These are phyloP conservation scores for Capsicum chinense DNA, from an alignment of 257 asterid species.

Conservation along the genomic window DNA sequence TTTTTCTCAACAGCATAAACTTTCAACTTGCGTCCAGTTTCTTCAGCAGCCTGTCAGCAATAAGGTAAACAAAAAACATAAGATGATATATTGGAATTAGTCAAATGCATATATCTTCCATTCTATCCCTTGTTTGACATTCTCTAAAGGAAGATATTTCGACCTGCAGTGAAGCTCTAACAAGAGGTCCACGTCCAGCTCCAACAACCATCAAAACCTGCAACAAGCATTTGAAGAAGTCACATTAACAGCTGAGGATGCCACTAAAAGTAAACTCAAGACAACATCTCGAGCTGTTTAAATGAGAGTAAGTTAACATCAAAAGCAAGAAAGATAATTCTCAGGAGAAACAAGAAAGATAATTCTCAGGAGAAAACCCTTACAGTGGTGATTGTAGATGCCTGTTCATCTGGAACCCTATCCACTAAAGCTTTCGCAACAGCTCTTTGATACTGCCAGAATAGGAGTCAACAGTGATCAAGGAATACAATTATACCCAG, in stretches of 20 bases:
- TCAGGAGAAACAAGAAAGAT: not conserved
- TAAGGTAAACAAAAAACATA: conserved; percentile 19
- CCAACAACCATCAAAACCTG: conserved; percentile 99
- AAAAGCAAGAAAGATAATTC: not conserved
- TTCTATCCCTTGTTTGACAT: conserved; percentile 21
- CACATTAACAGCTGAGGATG: conserved; percentile 19
- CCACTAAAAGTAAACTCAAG: conserved; percentile 19
- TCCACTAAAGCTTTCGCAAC: conserved; percentile 92
- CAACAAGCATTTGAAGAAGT: conserved; percentile 33
- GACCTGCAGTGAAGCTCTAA: conserved; percentile 96
- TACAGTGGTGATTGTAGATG: conserved; percentile 73
- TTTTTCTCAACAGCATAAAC: conserved; percentile 97
- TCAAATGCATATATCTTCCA: conserved; percentile 23
- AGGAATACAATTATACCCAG: not conserved
- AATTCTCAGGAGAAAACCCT: conserved; percentile 35
- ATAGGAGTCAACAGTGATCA: conserved; percentile 22
- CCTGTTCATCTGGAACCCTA: conserved; percentile 84
- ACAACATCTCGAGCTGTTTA: not conserved
- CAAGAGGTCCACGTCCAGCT: conserved; percentile 99
- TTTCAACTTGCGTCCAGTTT: conserved; percentile 86
- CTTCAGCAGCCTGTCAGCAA: conserved; percentile 87
- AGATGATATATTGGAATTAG: conserved; percentile 27
- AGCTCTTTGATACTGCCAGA: conserved; percentile 90
- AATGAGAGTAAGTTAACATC: conserved; percentile 14
- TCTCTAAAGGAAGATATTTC: conserved; percentile 27